A percentile compares a stretch with the other conserved stretches of the same genome.
Evolutionary conservation across 306 rosid species (phyloP).

Genomic region (Vigna hirtella): DNA sequence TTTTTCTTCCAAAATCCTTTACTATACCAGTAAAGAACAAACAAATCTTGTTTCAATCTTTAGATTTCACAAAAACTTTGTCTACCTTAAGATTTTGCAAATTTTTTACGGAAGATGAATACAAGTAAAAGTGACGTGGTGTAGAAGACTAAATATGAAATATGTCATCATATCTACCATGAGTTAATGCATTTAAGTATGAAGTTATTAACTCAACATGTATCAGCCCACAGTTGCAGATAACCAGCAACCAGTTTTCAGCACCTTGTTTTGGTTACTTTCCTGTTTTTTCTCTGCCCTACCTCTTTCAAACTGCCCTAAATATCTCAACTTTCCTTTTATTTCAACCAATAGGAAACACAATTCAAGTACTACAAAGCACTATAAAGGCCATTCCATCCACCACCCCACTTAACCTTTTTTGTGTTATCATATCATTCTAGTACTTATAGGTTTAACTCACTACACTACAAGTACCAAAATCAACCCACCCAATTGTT

Average conservation of each 20-base stretch:
- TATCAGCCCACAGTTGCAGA: constrained; percentile 49
- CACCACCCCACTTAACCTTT: constrained; percentile 29
- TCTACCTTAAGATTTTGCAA: constrained; percentile 6
- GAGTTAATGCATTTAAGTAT: constrained; percentile 45
- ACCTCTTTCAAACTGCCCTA: constrained; percentile 31
- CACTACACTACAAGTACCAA: not conserved
- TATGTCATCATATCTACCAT: constrained; percentile 18
- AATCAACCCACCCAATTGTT: constrained; percentile 6
- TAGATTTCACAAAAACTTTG: constrained; percentile 37
- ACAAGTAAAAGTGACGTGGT: no score
- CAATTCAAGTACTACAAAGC: not conserved
- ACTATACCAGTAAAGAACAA: not conserved
- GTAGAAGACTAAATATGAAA: not conserved
- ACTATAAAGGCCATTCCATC: constrained; percentile 20
- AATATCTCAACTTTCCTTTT: constrained; percentile 20
- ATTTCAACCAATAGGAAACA: not conserved
- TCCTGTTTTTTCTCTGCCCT: constrained; percentile 37
- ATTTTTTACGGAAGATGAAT: no score
- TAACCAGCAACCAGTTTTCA: constrained; percentile 47
- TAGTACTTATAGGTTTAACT: constrained; percentile 9
- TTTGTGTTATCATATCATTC: not conserved
- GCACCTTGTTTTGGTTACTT: constrained; percentile 52
- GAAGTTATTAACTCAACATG: constrained; percentile 8
- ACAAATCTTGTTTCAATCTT: constrained; percentile 6
- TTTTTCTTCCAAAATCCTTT: not conserved